These are phyloP conservation scores for Aspergillus ochraceus DNA, from an alignment of 2,329 filamentous ascomycete genomes.

Conservation along the genomic window DNA sequence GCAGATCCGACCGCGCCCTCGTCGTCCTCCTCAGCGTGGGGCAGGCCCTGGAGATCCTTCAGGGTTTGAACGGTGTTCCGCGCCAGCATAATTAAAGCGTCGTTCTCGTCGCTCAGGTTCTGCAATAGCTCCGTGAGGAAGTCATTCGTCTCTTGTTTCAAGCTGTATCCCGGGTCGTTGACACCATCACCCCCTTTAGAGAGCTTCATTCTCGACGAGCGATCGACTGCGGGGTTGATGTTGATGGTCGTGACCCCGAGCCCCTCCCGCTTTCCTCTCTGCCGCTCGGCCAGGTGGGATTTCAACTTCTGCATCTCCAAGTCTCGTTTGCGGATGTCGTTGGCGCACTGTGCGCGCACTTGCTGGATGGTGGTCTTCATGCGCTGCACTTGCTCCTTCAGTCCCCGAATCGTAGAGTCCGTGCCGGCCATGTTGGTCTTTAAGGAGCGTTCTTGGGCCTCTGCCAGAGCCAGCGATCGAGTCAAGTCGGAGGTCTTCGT, in stretches of 20 bases:
- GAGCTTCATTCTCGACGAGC: constrained; percentile 28
- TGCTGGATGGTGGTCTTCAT: constrained; percentile 80
- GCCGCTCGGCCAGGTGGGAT: constrained; percentile 73
- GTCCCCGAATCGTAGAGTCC: constrained; percentile 69
- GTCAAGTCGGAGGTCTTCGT: constrained; percentile 57
- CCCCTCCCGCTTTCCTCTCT: constrained; percentile 59
- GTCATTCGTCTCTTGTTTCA: constrained; percentile 84
- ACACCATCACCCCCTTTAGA: constrained; percentile 42
- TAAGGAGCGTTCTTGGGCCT: constrained; percentile 70
- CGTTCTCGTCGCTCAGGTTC: constrained; percentile 87
- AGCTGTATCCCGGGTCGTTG: constrained; percentile 62
- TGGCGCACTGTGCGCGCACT: constrained; percentile 81
- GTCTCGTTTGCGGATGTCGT: constrained; percentile 87
- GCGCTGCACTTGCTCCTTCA: constrained; percentile 80
- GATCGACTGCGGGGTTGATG: constrained; percentile 43
- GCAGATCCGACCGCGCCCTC: constrained; percentile 31
- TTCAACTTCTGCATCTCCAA: constrained; percentile 86
- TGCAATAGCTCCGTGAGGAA: constrained; percentile 85
- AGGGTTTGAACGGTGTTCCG: constrained; percentile 70
- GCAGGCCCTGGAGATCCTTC: constrained; percentile 58
- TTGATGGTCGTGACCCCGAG: constrained; percentile 51
- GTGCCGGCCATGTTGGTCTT: constrained; percentile 70
- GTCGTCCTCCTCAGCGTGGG: constrained; percentile 25
- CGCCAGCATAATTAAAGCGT: constrained; percentile 72
- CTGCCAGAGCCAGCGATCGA: constrained; percentile 58